Conservation (phyloP, 2,329 filamentous ascomycete genomes). For the Colletotrichum agaves region DNA sequence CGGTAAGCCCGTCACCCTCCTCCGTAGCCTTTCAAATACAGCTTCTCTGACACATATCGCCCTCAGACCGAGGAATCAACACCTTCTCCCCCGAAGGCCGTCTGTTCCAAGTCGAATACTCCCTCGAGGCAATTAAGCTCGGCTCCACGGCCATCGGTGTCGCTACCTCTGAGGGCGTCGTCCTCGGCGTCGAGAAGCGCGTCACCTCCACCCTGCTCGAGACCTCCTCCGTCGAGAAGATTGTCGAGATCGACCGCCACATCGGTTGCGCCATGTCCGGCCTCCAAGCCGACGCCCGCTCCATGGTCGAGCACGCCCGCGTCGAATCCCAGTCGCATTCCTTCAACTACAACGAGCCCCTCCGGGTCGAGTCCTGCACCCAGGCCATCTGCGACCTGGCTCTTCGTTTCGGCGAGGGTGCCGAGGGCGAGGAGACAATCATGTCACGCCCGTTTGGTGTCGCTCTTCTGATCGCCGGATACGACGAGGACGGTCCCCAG, state of each 20-base stretch:
- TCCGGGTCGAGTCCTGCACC: constrained; percentile 96
- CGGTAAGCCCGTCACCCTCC: constrained; percentile 69
- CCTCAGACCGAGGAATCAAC: constrained; percentile 43
- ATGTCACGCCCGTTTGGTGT: constrained; percentile 99
- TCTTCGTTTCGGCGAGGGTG: constrained; percentile 94
- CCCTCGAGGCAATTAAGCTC: constrained; percentile 99
- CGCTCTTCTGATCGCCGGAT: constrained; percentile 93
- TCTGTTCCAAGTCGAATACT: constrained; percentile 99
- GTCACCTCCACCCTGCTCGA: constrained; percentile 97
- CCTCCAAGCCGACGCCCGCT: constrained; percentile 95
- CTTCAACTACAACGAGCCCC: constrained; percentile 97
- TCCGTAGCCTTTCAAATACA: constrained; percentile 40
- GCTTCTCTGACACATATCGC: constrained; percentile 47
- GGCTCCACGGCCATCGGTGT: constrained; percentile 98
- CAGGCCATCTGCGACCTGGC: constrained; percentile 99
- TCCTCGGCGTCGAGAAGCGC: constrained; percentile 98
- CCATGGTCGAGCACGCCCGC: constrained; percentile 97
- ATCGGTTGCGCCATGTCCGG: constrained; percentile 99
- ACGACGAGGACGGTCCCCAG: constrained; percentile 95
- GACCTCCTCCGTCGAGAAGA: constrained; percentile 98
- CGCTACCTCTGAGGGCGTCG: constrained; percentile 92
- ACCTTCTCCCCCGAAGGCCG: constrained; percentile 99
- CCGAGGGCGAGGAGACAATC: constrained; percentile 97
- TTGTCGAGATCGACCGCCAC: constrained; percentile 98
- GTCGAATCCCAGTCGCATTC: constrained; percentile 97